phyloP scores from a whole-genome alignment of 2,329 filamentous ascomycete genomes.

The Truncatella angustata region DNA sequence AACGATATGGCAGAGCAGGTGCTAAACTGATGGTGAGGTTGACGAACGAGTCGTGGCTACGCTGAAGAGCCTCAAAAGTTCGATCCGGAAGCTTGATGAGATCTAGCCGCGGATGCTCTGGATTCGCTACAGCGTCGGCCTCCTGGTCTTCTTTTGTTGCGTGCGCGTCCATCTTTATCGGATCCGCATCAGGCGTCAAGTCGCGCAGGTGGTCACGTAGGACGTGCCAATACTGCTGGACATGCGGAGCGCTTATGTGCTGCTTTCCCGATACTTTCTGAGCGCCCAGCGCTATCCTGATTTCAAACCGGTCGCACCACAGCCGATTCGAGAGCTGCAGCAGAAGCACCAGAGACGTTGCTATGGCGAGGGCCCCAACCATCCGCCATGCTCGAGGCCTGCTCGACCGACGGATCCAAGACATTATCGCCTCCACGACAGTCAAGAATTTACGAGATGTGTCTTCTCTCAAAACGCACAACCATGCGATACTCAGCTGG shows the following conservation, averaged over 20 bases:
- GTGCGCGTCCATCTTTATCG: constrained; percentile 4
- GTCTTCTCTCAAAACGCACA: no score
- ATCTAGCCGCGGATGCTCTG: constrained; percentile 13
- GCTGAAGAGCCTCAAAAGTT: constrained; percentile 8
- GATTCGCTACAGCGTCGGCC: constrained; percentile 7
- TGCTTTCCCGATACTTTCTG: not conserved
- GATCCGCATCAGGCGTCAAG: constrained; percentile 6
- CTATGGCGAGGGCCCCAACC: not conserved
- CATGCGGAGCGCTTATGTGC: constrained; percentile 11
- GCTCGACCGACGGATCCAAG: not conserved
- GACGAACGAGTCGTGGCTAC: constrained; percentile 18
- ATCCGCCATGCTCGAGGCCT: no score
- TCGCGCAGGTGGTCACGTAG: constrained; percentile 10
- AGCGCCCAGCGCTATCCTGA: not conserved
- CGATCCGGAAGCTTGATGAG: constrained; percentile 8
- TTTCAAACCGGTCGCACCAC: not conserved
- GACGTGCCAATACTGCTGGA: constrained; percentile 12
- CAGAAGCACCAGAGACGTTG: not conserved
- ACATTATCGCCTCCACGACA: not conserved
- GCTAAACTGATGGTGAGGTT: constrained; percentile 25
- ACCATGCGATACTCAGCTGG: no score
- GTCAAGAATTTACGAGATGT: no score
- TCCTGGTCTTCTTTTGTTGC: constrained; percentile 11
- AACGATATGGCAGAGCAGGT: constrained; percentile 29
- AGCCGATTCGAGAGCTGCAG: not conserved